A percentile compares a stretch with the other conserved stretches of the same genome.
Conservation (phyloP, 1,284 basidiomycete species). For the Lignosus rhinocerotis region DNA sequence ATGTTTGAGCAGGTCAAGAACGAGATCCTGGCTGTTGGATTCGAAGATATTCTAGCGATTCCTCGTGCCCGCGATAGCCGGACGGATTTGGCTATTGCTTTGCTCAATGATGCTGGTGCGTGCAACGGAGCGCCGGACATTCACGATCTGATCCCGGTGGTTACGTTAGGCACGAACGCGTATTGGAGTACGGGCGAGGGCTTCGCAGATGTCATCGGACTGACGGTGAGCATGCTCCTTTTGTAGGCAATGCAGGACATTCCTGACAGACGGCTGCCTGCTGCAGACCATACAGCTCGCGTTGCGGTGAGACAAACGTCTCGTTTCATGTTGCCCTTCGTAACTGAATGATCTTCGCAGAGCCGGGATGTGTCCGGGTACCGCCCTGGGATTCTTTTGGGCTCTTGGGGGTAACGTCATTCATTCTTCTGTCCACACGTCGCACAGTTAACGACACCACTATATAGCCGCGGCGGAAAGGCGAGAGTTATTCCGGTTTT, state of each 20-base stretch:
- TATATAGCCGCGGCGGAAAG: conserved; percentile 55
- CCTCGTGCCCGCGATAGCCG: conserved; percentile 58
- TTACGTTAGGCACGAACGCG: conserved; percentile 53
- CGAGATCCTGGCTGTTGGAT: conserved; percentile 66
- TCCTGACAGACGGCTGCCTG: not conserved
- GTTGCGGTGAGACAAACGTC: conserved; percentile 43
- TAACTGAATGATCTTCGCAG: conserved; percentile 33
- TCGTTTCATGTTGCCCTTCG: not conserved
- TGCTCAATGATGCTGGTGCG: conserved; percentile 68
- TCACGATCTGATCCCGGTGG: conserved; percentile 10
- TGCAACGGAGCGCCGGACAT: not conserved
- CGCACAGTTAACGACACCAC: not conserved
- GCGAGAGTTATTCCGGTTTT: conserved; percentile 63
- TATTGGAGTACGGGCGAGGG: conserved; percentile 65
- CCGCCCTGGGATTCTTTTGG: conserved; percentile 71
- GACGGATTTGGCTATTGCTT: conserved; percentile 59
- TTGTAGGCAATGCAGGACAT: conserved; percentile 5
- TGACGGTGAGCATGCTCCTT: conserved; percentile 48
- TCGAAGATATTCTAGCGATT: conserved; percentile 62
- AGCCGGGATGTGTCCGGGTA: conserved; percentile 65
- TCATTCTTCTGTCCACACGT: not conserved
- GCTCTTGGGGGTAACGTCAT: conserved; percentile 52
- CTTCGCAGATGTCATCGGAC: conserved; percentile 61
- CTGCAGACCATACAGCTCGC: conserved; percentile 63
- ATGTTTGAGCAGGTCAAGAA: conserved; percentile 72